These are phyloP conservation scores for Triadica sebifera DNA, from an alignment of 345 rosid species.

Conservation along the genomic window DNA sequence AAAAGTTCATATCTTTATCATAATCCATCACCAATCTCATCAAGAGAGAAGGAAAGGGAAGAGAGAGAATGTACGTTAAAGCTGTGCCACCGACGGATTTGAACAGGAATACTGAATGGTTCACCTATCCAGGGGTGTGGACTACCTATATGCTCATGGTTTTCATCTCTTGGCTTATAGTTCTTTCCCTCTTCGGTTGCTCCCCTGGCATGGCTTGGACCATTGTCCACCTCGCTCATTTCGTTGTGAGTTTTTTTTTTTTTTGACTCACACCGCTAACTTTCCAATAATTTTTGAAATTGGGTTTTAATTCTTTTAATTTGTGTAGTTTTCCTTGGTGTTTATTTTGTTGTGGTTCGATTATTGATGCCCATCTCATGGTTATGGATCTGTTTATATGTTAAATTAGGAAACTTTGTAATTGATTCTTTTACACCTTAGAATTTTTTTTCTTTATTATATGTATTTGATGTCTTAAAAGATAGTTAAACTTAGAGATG, in stretches of 20 bases:
- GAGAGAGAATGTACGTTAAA: slow-evolving; percentile 48
- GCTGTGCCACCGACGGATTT: slow-evolving; percentile 73
- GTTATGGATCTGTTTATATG: slow-evolving; percentile 7
- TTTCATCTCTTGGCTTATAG: slow-evolving; percentile 69
- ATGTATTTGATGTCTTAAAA: background rate
- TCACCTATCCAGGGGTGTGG: slow-evolving; percentile 86
- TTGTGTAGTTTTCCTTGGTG: background rate
- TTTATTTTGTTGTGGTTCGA: background rate
- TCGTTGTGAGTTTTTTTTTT: slow-evolving; percentile 36
- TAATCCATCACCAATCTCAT: background rate
- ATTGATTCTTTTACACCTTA: background rate
- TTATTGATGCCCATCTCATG: background rate
- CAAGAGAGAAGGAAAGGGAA: background rate
- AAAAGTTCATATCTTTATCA: background rate
- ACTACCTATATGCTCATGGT: slow-evolving; percentile 64
- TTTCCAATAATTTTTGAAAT: background rate
- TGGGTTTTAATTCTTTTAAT: background rate
- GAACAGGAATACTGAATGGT: slow-evolving; percentile 86
- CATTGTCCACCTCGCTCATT: slow-evolving; percentile 69
- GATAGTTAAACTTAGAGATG: background rate
- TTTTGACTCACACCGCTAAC: background rate
- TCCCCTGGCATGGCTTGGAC: slow-evolving; percentile 89
- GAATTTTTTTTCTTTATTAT: background rate
- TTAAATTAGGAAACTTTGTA: background rate
- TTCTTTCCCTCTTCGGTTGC: slow-evolving; percentile 59